Evolutionary conservation across 2,329 filamentous ascomycete species (phyloP), one percentile per base, ranked within the genome.

Genomic region (Beauveria pseudobassiana): DNA sequence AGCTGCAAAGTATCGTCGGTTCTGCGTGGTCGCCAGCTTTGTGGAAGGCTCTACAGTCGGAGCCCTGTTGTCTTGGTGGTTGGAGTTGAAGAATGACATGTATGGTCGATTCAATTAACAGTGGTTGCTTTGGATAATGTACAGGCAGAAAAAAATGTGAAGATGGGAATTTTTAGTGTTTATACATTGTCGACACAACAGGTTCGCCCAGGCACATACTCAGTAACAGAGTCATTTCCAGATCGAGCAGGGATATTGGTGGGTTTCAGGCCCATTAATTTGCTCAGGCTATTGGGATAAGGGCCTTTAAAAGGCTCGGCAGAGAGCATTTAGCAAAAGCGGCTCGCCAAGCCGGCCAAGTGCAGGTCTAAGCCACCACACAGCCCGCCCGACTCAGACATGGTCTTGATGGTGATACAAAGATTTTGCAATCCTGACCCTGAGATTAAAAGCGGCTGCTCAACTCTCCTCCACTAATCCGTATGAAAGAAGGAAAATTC

Each of bases 21-120:
- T 20, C 20, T 53, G 45, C 40, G 60, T 57, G 46, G 61, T 51
- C 61, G 53, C 61, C 61, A 62, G 61, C 46, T 52, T 62, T 58
- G 54, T 58, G 61, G 24, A 24, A 58, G 61, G 61, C 61, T 62
- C 61, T 26, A 34, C 45, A 28, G 51, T 53, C 14, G 48, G 61
- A 62, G 61, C 61, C 61, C 42, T 38, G 22, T 30, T 28, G 20
- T 58, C 24, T 45, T 43, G 61, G 30, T 48, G 54, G 42, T 53
- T 53, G 20, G 48, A n/a, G 45, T 50, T 40, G 43, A 24, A 48
- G n/a, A 49, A 24, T 42, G 28, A 49, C 59, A 61, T 61, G 51
- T 54, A 55, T 61, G 42, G 6, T 34, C n/a, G 46, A 51, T 30
- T 28, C 34, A 16, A 38, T 3, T 51, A n/a, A 22, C 20, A 2